Evolutionary conservation across 371 early-diverging fungal genomes (phyloP).

Genomic region (Gilbertella persicaria): DNA sequence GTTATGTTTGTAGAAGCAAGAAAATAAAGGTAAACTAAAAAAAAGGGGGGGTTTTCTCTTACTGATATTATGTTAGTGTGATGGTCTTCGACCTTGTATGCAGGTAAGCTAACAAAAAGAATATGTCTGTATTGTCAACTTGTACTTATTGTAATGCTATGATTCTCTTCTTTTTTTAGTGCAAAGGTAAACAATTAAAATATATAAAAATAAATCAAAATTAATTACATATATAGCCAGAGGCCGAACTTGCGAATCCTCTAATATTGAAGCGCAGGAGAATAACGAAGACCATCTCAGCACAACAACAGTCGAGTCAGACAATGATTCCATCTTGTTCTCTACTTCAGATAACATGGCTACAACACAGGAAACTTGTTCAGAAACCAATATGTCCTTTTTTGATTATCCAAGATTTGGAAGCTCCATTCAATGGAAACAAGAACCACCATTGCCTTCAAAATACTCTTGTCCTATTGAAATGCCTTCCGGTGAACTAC

Average conservation of each 20-base stretch:
- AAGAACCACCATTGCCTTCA: constrained; percentile 27
- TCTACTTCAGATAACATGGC: constrained; percentile 2
- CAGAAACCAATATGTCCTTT: background rate
- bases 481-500: constrained; percentile 33
- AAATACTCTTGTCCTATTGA: constrained; percentile 27
- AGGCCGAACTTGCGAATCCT: constrained; percentile 24
- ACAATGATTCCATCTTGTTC: constrained; percentile 22
- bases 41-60: background rate
- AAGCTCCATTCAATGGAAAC: constrained; percentile 16
- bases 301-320: constrained; percentile 11
- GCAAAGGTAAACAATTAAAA: constrained; percentile 24
- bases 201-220: constrained; percentile 2
- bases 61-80: constrained; percentile 16
- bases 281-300: background rate
- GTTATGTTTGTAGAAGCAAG: constrained; percentile 31
- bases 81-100: constrained; percentile 33
- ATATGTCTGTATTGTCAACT: background rate
- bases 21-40: constrained; percentile 28
- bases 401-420: constrained; percentile 13
- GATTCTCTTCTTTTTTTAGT: constrained; percentile 7
- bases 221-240: constrained; percentile 15
- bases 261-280: constrained; percentile 7
- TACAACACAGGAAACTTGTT: background rate
- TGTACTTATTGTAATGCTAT: no score
- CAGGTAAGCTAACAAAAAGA: constrained; percentile 20